These are phyloP conservation scores for Aspergillus indologenus DNA, from an alignment of 495 filamentous ascomycete species.

Conservation along the genomic window DNA sequence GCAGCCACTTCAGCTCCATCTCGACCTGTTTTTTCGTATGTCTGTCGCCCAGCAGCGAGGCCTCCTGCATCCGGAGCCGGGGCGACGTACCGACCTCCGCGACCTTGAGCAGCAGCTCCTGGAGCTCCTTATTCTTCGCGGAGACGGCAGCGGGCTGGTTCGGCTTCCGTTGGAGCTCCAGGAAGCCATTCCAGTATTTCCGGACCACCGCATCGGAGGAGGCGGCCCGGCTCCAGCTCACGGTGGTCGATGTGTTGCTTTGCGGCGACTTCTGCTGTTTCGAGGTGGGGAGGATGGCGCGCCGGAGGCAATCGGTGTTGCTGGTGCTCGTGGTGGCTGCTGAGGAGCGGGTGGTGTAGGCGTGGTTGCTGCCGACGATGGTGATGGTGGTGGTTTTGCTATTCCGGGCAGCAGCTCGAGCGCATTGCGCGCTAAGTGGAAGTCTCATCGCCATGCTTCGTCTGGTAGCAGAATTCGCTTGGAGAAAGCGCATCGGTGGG, in stretches of 20 bases:
- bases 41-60: neutral
- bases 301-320: neutral
- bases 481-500: neutral
- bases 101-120: conserved; percentile 9
- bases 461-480: neutral
- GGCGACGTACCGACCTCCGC: conserved; percentile 13
- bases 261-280: neutral
- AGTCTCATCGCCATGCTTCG: conserved; percentile 12
- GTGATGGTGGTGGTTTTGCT: neutral
- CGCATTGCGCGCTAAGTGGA: conserved; percentile 7
- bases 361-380: neutral
- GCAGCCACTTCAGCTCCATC: conserved; percentile 59
- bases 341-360: neutral
- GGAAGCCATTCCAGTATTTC: neutral
- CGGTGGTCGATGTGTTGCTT: neutral
- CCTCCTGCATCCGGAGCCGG: neutral
- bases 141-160: neutral
- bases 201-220: neutral
- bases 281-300: neutral
- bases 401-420: neutral
- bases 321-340: neutral
- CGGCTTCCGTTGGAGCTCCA: neutral
- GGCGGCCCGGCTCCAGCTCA: neutral
- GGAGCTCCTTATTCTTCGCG: neutral
- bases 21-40: conserved; percentile 23